Evolutionary conservation across 306 rosid species (phyloP).

Genomic region (Abrus pulchellus): DNA sequence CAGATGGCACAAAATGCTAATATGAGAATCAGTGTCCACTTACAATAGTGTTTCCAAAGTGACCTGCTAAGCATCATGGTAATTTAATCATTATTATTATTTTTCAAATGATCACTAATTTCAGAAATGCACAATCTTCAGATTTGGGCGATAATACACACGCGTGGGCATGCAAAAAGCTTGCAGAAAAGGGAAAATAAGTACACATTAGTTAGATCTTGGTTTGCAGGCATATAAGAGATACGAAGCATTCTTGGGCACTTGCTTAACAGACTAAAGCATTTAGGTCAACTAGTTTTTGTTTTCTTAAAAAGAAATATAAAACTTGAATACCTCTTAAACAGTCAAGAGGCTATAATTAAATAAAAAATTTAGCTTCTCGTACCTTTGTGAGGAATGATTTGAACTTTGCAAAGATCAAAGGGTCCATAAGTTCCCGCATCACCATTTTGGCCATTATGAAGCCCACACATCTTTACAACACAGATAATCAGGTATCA

Average conservation of each 20-base stretch:
- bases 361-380: constrained; percentile 36
- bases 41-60: constrained; percentile 7
- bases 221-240: constrained; percentile 30
- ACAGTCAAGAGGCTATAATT: constrained; percentile 37
- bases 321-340: background rate
- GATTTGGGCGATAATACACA: background rate
- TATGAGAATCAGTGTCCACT: constrained; percentile 13
- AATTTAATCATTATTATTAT: background rate
- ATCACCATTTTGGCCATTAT: constrained; percentile 96
- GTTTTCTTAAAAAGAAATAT: background rate
- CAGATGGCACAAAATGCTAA: constrained; percentile 10
- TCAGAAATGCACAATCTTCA: constrained; percentile 37
- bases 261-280: constrained; percentile 33
- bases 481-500: constrained; percentile 51
- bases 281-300: constrained; percentile 34
- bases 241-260: constrained; percentile 21
- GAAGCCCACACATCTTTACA: constrained; percentile 87
- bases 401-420: constrained; percentile 76
- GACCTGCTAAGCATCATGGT: constrained; percentile 21
- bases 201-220: constrained; percentile 18
- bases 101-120: constrained; percentile 18
- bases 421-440: constrained; percentile 95
- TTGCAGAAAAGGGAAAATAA: background rate
- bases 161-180: background rate
- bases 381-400: constrained; percentile 86